A percentile compares a stretch with the other conserved stretches of the same genome.
Conservation (phyloP, 2,329 filamentous ascomycete species). For the Periconia sp. region DNA sequence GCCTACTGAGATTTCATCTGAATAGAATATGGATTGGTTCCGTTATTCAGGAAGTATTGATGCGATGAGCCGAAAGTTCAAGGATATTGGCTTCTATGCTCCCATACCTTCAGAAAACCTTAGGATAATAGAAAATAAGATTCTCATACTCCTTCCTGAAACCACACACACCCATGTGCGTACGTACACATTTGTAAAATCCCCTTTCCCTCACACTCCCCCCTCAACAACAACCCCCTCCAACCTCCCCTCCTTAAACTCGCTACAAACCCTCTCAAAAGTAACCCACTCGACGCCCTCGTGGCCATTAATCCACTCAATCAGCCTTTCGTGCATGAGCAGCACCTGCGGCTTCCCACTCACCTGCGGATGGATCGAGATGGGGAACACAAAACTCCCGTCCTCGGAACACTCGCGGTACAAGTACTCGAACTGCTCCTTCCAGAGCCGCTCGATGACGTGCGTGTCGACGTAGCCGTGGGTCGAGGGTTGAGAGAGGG, state of each 20-base stretch:
- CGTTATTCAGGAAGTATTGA: too few species aligned
- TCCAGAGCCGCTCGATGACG: conserved; percentile 48
- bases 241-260: conserved; percentile 39
- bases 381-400: conserved; percentile 51
- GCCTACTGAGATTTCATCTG: too few species aligned
- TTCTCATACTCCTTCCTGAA: too few species aligned
- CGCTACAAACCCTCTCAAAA: conserved; percentile 39
- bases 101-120: neutral
- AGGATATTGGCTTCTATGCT: too few species aligned
- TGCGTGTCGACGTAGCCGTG: conserved; percentile 49
- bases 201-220: conserved; percentile 13
- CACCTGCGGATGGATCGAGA: conserved; percentile 52
- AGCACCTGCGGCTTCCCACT: conserved; percentile 52
- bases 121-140: too few species aligned
- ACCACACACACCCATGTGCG: too few species aligned
- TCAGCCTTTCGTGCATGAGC: conserved; percentile 51
- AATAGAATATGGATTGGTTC: too few species aligned
- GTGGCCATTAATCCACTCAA: conserved; percentile 49
- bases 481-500: conserved; percentile 56
- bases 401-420: conserved; percentile 38
- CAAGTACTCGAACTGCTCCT: conserved; percentile 50
- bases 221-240: conserved; percentile 37
- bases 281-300: conserved; percentile 50
- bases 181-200: too few species aligned
- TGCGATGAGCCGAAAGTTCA: too few species aligned